Evolutionary conservation across 768 basidiomycete species (phyloP).

Genomic region (Suillus hirtellus): DNA sequence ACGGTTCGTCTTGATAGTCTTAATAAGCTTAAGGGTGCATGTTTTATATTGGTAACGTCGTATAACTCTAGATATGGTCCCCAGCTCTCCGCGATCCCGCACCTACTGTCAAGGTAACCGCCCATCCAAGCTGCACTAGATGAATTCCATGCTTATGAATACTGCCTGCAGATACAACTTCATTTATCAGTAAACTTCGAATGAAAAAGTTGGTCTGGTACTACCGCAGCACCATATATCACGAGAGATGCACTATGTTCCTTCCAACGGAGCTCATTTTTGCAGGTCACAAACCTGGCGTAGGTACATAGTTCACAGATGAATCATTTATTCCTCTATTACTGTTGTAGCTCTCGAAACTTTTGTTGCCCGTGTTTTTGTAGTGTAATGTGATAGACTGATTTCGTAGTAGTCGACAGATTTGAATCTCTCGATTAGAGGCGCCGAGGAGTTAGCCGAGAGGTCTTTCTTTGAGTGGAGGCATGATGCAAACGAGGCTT

Average conservation of each 20-base stretch:
- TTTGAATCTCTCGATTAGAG: background rate
- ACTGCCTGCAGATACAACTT: constrained; percentile 60
- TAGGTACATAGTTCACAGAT: background rate
- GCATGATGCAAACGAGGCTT: constrained; percentile 4
- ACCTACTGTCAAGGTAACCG: constrained; percentile 78
- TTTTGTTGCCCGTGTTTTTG: constrained; percentile 5
- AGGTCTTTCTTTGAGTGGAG: background rate
- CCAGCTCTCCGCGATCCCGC: constrained; percentile 91
- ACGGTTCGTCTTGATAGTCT: constrained; percentile 43
- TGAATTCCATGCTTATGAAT: background rate
- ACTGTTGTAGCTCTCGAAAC: constrained; percentile 9
- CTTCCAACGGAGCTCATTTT: constrained; percentile 13
- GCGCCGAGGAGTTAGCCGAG: constrained; percentile 7
- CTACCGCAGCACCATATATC: background rate
- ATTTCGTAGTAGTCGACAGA: background rate
- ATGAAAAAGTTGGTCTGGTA: background rate
- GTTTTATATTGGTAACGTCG: constrained; percentile 8
- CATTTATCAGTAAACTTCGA: constrained; percentile 61
- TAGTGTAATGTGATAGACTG: background rate
- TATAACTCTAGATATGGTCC: constrained; percentile 72
- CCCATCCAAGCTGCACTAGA: background rate
- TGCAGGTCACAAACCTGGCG: background rate
- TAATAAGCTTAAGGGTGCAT: background rate
- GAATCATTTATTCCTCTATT: constrained; percentile 8
- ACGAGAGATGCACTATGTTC: constrained; percentile 4